Evolutionary conservation across 2,329 filamentous ascomycete genomes (phyloP), one percentile per base, ranked within the genome.

Genomic region (Didymosphaeria variabile): DNA sequence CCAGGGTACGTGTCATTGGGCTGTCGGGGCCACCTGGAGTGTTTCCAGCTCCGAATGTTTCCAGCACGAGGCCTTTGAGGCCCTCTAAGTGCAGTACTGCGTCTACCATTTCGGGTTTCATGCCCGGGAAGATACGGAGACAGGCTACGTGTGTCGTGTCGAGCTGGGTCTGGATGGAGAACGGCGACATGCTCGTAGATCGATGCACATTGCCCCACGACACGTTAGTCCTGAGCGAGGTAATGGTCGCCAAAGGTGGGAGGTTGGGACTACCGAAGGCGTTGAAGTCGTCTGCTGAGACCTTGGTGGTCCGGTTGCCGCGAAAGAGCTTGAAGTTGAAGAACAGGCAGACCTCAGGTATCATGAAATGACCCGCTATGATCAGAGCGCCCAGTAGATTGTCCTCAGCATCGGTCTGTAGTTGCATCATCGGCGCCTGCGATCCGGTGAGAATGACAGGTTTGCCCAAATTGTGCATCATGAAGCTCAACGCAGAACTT

Each of bases 11-110:
- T 17, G 91, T 93, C 76, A 97, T 86, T 55, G 88, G 89, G 58
- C 91, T 91, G 73, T 95, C 91, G 51, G 89, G 85, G 32, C 92
- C 93, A 42, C 90, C 91, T 2, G 94, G 94, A 12, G 94, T 91
- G 79, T 97, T 97, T 59, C 94, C 94, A 76, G 95, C 93, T 61
- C 94, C 94, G 77, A 97, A 97, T 0, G 93, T 97, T 80, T 97
- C 93, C 46, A 97, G 86, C 42, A 97, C 89, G 53, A 97, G 84
- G 1, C 94, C 94, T 52, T 89, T 88, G 15, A 97, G 84, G 50
- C 88, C 88, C n/a, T 92, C 88, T 34, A 93, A 82, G 47, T 86
- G 86, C 61, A 97, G 83, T 17, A 97, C 92, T 1, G 91, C 90
- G 73, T 95, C 92, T 34, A 97, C 86, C 91, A 97, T 96, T 74